Evolutionary conservation across 2,329 filamentous ascomycete genomes (phyloP), one percentile per base, ranked within the genome.

Genomic region (Penicillium sp.): DNA sequence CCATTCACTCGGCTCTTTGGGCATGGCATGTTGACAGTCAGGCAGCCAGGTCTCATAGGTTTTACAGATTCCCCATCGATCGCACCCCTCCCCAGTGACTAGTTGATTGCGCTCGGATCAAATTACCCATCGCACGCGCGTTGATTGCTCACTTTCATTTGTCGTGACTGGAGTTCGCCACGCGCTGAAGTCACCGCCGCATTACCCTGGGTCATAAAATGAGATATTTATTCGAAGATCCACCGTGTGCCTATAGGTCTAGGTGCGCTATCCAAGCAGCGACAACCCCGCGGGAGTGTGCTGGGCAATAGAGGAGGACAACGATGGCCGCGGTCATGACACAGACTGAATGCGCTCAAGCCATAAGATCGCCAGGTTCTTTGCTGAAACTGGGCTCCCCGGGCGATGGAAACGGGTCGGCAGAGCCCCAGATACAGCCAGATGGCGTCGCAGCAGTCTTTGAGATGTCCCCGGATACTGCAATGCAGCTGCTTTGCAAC

Each of bases 401-500:
- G 3, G 43, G 37, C 27, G 39, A 47, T 37, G 48, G 60, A 21
- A 27, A n/a, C 39, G 35, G 53, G 26, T 37, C 53, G 22, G n/a
- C 22, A 29, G 45, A 27, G 48, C 27, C 41, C 48, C 19, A 53
- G 39, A 47, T 48, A 48, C 52, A 39, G 5, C 35, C 39, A 3
- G 48, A 57, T 29, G 49, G 33, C 8, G 52, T 57, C 19, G 52
- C 57, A 14, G 59, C 63, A 39, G 63, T 96, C 60, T 90, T 90
- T 75, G 84, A 84, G 51, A 82, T 97, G 58, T 79, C 86, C 1
- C 86, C 91, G 3, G 80, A 88, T 51, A 86, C 86, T 2, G 93
- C 93, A 5, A 83, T 98, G 68, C 90, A 88, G 68, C 79, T 96
- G 61, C 83, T 98, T n/a, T 87, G 87, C 63, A 82, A 85, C 39